These are phyloP conservation scores for Apiosordaria backusii DNA, from an alignment of 495 filamentous ascomycete genomes.

Conservation along the genomic window DNA sequence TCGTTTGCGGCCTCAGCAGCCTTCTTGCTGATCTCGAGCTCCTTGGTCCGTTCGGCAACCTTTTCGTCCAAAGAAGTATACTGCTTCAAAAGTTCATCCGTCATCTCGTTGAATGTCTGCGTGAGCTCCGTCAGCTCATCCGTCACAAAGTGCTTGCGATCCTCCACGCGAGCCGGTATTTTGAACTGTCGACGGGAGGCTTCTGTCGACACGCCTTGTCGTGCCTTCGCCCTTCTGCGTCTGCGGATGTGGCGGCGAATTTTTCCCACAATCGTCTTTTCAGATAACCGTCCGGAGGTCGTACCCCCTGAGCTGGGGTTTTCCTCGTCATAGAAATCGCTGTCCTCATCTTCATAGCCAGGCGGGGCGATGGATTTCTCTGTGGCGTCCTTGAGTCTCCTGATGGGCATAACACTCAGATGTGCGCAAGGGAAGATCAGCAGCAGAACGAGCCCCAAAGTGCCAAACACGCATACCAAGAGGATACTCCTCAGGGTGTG, in stretches of 20 bases:
- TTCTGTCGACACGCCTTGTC: conserved; percentile 42
- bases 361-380: conserved; percentile 68
- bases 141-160: conserved; percentile 68
- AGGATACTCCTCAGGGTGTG: conserved; percentile 68
- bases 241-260: conserved; percentile 35
- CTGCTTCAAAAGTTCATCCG: conserved; percentile 81
- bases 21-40: conserved; percentile 84
- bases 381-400: conserved; percentile 71
- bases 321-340: conserved; percentile 41
- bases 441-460: conserved; percentile 63
- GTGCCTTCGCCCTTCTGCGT: conserved; percentile 24
- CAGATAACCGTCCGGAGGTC: conserved; percentile 36
- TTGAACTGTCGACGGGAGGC: conserved; percentile 60
- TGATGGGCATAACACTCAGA: conserved; percentile 73
- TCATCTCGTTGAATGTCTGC: conserved; percentile 88
- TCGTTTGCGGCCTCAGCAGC: conserved; percentile 90
- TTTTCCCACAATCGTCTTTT: conserved; percentile 37
- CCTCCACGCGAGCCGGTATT: conserved; percentile 76
- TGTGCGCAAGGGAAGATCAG: conserved; percentile 75
- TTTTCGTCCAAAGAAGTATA: conserved; percentile 80
- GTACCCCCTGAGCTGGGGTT: conserved; percentile 37
- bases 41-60: conserved; percentile 73
- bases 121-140: conserved; percentile 89
- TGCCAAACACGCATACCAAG: conserved; percentile 79
- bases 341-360: conserved; percentile 49